phyloP scores from a whole-genome alignment of 768 basidiomycete genomes.

The Panus rudis region DNA sequence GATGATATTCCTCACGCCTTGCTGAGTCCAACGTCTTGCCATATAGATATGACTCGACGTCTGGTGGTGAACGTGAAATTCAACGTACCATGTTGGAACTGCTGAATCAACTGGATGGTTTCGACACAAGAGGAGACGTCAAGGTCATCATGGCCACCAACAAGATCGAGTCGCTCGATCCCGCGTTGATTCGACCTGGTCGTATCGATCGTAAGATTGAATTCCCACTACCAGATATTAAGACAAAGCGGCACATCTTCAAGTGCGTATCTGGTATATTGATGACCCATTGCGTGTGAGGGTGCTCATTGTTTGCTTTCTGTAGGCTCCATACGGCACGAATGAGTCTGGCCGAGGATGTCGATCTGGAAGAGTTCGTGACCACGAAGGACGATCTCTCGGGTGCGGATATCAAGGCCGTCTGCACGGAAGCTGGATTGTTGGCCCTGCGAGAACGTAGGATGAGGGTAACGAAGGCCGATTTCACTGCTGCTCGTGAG shows the following conservation, averaged over 20 bases:
- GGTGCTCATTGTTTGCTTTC: conserved; percentile 4
- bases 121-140: conserved; percentile 98
- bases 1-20: neutral
- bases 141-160: conserved; percentile 99
- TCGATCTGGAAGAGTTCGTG: conserved; percentile 93
- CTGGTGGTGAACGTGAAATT: conserved; percentile 98
- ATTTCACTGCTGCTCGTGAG: conserved; percentile 87
- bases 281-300: neutral
- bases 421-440: conserved; percentile 97
- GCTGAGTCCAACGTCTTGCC: neutral
- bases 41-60: conserved; percentile 90
- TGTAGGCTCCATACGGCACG: conserved; percentile 83
- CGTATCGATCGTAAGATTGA: conserved; percentile 99
- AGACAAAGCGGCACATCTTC: conserved; percentile 99
- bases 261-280: conserved; percentile 37
- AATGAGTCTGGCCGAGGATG: conserved; percentile 84
- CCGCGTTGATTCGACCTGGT: conserved; percentile 95
- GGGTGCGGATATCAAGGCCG: conserved; percentile 98
- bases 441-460: conserved; percentile 90
- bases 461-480: conserved; percentile 89
- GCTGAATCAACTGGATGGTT: conserved; percentile 98
- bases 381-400: conserved; percentile 94
- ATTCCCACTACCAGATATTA: conserved; percentile 94
- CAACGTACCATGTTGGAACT: conserved; percentile 99
- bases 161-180: conserved; percentile 93